Conservation (phyloP, 75 land plant species). For the Isoetes taiwanensis region DNA sequence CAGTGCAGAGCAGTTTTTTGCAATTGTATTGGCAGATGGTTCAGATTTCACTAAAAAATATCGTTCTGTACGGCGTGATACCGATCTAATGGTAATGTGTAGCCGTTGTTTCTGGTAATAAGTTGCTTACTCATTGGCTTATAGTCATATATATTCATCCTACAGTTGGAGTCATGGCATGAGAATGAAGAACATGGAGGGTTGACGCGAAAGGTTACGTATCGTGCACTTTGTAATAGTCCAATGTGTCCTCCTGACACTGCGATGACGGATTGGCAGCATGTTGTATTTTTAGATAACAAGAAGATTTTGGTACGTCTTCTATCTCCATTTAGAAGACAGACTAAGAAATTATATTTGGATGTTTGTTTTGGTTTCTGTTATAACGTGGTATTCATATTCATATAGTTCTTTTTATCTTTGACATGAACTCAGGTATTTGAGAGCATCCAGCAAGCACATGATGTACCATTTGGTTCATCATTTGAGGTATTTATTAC, state of each 20-base stretch:
- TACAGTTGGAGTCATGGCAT: slow-evolving; percentile 83
- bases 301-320: slow-evolving; percentile 51
- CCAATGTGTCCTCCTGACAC: slow-evolving; percentile 99
- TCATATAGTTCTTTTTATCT: neutral
- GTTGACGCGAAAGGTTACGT: slow-evolving; percentile 66
- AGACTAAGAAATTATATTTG: neutral
- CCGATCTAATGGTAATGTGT: slow-evolving; percentile 60
- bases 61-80: slow-evolving; percentile 50
- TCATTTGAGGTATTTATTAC: slow-evolving; percentile 62
- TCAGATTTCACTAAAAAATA: slow-evolving; percentile 54
- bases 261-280: slow-evolving; percentile 89
- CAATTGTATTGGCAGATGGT: slow-evolving; percentile 40
- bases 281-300: slow-evolving; percentile 45
- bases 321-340: neutral
- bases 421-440: slow-evolving; percentile 38
- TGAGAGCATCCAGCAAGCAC: slow-evolving; percentile 88
- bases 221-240: slow-evolving; percentile 64
- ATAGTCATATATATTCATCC: neutral
- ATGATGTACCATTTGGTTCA: slow-evolving; percentile 97
- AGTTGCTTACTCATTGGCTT: neutral
- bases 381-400: neutral
- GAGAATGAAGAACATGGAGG: slow-evolving; percentile 85
- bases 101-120: neutral
- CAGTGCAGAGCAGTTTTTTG: slow-evolving; percentile 66
- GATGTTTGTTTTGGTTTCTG: neutral